Percentiles rank a stretch among this genome's conserved stretches.
Evolutionary conservation across 257 asterid genomes (phyloP).

Genomic region (Jasminum sambac): DNA sequence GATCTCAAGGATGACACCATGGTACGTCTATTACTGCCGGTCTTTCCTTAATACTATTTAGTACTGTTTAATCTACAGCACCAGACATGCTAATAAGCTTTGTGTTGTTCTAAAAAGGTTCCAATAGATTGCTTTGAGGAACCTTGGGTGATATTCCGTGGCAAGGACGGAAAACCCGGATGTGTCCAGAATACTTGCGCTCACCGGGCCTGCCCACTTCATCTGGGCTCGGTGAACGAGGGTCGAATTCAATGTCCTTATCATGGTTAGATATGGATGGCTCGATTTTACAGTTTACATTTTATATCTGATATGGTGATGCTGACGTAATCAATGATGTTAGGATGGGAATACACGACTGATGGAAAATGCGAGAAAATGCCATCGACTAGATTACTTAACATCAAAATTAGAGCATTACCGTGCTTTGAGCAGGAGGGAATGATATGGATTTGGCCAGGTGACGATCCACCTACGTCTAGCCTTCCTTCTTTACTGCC

Average conservation of each 20-base stretch:
- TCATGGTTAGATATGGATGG: slow-evolving; percentile 60
- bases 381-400: slow-evolving; percentile 81
- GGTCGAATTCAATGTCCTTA: slow-evolving; percentile 95
- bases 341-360: slow-evolving; percentile 95
- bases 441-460: slow-evolving; percentile 98
- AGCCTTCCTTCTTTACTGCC: slow-evolving; percentile 76
- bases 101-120: slow-evolving; percentile 39
- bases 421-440: slow-evolving; percentile 97
- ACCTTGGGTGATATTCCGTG: slow-evolving; percentile 95
- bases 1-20: slow-evolving; percentile 85
- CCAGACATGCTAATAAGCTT: too few relatives aligned
- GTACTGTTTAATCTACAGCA: too few relatives aligned
- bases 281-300: not conserved
- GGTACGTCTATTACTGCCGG: slow-evolving; percentile 47
- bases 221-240: slow-evolving; percentile 88
- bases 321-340: slow-evolving; percentile 29
- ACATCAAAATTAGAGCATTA: slow-evolving; percentile 70
- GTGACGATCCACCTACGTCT: slow-evolving; percentile 80
- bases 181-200: slow-evolving; percentile 93
- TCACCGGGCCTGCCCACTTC: slow-evolving; percentile 95
- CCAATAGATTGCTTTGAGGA: slow-evolving; percentile 94
- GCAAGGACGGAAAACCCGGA: slow-evolving; percentile 89
- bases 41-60: not conserved
- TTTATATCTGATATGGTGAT: not conserved
- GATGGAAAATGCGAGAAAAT: slow-evolving; percentile 91